These are phyloP conservation scores for Cicer arietinum DNA, from an alignment of 306 rosid species.

Conservation along the genomic window DNA sequence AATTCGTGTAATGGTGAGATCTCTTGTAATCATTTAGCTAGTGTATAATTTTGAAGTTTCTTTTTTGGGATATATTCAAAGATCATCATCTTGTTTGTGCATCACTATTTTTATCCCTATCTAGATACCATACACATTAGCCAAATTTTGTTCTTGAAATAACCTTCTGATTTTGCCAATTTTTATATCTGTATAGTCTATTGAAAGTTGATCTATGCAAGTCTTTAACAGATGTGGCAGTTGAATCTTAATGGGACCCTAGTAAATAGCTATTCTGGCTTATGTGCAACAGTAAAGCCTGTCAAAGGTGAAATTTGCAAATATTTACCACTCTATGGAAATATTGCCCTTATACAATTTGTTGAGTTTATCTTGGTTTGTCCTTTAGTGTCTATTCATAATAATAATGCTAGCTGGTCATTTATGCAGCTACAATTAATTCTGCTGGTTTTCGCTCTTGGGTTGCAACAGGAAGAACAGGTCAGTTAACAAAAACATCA, in stretches of 20 bases:
- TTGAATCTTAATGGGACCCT: constrained; percentile 74
- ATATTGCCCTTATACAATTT: not conserved
- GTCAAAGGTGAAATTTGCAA: constrained; percentile 54
- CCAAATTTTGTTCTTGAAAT: not conserved
- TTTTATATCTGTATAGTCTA: constrained; percentile 7
- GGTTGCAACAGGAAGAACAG: constrained; percentile 82
- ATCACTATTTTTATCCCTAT: constrained; percentile 6
- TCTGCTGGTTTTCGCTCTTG: constrained; percentile 73
- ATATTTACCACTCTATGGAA: constrained; percentile 10
- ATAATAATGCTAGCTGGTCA: constrained; percentile 43
- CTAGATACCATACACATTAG: not conserved
- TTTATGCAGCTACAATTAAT: constrained; percentile 57
- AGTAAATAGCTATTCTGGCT: constrained; percentile 78
- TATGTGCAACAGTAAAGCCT: constrained; percentile 70
- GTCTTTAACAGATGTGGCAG: constrained; percentile 79
- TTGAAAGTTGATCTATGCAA: constrained; percentile 47
- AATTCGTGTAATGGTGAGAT: not conserved
- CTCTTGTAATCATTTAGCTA: not conserved
- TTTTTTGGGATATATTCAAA: constrained; percentile 5
- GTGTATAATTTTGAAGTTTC: not conserved
- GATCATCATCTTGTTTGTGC: constrained; percentile 1
- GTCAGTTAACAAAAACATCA: constrained; percentile 44
- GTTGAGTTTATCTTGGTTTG: constrained; percentile 24
- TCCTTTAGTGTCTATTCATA: constrained; percentile 4
- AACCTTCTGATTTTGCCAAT: constrained; percentile 5